Evolutionary conservation across 2,329 filamentous ascomycete genomes (phyloP).

Genomic region (Ophiostoma ulmi): DNA sequence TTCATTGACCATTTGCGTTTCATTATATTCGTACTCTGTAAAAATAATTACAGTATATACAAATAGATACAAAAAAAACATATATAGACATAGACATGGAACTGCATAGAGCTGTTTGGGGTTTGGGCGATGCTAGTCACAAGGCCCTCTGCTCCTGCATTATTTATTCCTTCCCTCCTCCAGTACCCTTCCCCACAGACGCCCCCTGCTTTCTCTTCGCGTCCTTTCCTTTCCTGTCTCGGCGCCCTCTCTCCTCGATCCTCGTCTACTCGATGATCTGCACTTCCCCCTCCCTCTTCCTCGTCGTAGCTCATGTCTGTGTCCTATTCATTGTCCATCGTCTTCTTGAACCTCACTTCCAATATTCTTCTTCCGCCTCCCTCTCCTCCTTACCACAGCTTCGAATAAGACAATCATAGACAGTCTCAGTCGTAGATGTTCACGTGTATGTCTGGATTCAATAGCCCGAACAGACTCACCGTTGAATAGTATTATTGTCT

Average conservation of each 20-base stretch:
- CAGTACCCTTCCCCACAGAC: neutral
- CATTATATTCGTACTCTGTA: no score
- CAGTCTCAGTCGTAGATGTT: neutral
- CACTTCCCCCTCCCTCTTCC: neutral
- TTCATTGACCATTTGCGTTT: no score
- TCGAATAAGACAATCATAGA: neutral
- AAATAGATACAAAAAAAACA: no score
- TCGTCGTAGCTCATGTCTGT: neutral
- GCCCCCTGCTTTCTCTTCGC: neutral
- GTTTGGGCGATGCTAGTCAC: neutral
- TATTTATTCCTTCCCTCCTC: neutral
- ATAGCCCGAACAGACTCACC: neutral
- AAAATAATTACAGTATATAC: no score
- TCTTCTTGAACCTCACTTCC: neutral
- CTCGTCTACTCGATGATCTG: neutral
- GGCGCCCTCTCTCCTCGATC: neutral
- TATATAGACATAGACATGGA: neutral
- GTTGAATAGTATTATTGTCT: neutral
- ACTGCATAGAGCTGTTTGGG: neutral
- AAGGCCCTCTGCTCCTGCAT: neutral
- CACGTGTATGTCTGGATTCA: neutral
- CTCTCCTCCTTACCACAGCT: neutral
- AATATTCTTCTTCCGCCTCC: neutral
- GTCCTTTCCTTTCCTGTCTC: neutral
- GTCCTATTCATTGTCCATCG: neutral